These are phyloP conservation scores for Camelina hispida DNA, from an alignment of 345 rosid species.

Conservation along the genomic window DNA sequence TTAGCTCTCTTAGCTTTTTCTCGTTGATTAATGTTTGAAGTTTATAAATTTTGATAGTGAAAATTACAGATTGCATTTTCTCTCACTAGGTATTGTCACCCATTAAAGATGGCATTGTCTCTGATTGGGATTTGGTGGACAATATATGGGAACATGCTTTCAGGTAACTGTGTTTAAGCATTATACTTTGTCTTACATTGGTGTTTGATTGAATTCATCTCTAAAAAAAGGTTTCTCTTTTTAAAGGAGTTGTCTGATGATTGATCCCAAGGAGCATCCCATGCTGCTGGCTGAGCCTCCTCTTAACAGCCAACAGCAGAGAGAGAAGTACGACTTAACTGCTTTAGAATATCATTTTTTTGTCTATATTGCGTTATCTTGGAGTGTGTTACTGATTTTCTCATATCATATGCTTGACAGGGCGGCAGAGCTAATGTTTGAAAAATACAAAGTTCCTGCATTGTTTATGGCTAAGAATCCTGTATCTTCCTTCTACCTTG, in stretches of 20 bases:
- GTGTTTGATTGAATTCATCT: conserved; percentile 21
- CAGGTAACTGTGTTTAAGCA: conserved; percentile 48
- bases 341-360: background rate
- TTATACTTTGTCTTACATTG: conserved; percentile 1
- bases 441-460: conserved; percentile 96
- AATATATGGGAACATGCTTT: conserved; percentile 98
- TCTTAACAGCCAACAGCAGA: conserved; percentile 81
- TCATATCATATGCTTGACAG: conserved; percentile 53
- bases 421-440: conserved; percentile 95
- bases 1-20: conserved; percentile 13
- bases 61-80: background rate
- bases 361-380: background rate
- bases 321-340: conserved; percentile 69
- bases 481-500: conserved; percentile 53
- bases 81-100: conserved; percentile 76
- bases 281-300: conserved; percentile 99
- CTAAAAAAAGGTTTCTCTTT: conserved; percentile 11
- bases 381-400: conserved; percentile 34
- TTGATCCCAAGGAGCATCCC: conserved; percentile 99
- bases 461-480: conserved; percentile 98
- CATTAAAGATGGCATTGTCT: conserved; percentile 87
- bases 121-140: conserved; percentile 96
- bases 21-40: conserved; percentile 4
- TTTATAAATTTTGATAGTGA: conserved; percentile 7
- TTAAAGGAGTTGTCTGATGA: conserved; percentile 75